Conservation (phyloP, 352 stramenopile species). For the Pythium monospermum region DNA sequence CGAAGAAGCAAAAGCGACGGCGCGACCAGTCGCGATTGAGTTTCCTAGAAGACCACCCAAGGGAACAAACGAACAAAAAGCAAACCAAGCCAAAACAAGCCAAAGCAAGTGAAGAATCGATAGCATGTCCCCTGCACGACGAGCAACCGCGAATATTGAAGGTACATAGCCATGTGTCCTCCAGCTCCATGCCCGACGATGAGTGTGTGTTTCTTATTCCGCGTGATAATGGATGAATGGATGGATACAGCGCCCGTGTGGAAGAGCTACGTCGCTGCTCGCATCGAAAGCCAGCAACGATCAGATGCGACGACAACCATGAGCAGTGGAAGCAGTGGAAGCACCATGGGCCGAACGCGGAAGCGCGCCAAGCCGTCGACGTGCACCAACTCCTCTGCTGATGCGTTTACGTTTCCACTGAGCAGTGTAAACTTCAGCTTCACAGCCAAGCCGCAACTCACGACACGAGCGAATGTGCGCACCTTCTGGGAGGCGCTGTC, state of each 20-base stretch:
- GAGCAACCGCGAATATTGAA: slow-evolving; percentile 19
- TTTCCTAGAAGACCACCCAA: too few species aligned
- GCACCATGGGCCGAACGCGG: slow-evolving; percentile 9
- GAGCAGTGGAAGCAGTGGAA: background rate
- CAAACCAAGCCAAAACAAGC: background rate
- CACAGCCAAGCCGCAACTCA: slow-evolving; percentile 5
- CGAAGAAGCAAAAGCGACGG: too few species aligned
- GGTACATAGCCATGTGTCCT: slow-evolving; percentile 4
- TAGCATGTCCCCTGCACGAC: slow-evolving; percentile 15
- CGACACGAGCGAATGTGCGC: slow-evolving; percentile 28
- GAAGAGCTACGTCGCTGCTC: slow-evolving; percentile 55
- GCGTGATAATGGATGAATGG: background rate
- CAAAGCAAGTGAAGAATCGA: background rate
- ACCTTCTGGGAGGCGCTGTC: slow-evolving; percentile 67
- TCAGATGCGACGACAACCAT: background rate
- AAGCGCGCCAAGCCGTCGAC: slow-evolving; percentile 44
- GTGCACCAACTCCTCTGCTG: too few species aligned
- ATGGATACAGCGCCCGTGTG: slow-evolving; percentile 45
- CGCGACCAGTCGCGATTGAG: too few species aligned
- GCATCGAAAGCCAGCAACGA: slow-evolving; percentile 20
- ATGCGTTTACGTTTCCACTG: background rate
- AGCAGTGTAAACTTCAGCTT: background rate
- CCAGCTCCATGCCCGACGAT: too few species aligned
- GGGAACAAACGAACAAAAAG: background rate
- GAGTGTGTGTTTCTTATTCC: background rate